Evolutionary conservation across 2,329 filamentous ascomycete species (phyloP), one percentile per base, ranked within the genome.

Genomic region (Pseudogymnoascus sp.): DNA sequence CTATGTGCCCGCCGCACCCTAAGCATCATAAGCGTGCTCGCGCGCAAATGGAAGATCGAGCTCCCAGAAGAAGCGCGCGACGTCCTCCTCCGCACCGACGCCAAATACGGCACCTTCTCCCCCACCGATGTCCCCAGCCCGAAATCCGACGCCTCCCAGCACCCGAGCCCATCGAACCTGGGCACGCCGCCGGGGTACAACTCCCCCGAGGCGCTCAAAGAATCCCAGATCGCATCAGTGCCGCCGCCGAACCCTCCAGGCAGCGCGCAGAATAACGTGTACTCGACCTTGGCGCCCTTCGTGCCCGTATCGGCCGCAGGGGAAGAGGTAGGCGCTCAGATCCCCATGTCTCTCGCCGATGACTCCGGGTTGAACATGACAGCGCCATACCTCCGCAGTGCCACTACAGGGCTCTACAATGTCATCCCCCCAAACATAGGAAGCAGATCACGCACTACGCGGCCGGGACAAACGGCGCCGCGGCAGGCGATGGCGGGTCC

Each of bases 1-100:
- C 84, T 92, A 0, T 94, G 92, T 69, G 93, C 92, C 8, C 83
- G 92, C 61, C 84, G 93, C 11, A 93, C 92, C 0, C 80, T 97
- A 5, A 85, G 86, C 64, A 96, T 97, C 58, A 80, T 99, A 45
- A 92, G 89, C 67, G 85, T 95, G 3, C 84, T 96, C 11, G 88
- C 89, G 0, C 84, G 86, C n/a, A 94, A 94, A 70, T 97, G 94
- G 92, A 88, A 87, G 16, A 88, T 96, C 45, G 86, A 91, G 62
- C 75, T 97, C 8, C 93, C 94, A 0, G 87, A 91, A 64, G 93
- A 97, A 74, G 93, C 92, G 0, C 81, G 84, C 0, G 77, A 82
- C 1, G 85, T 95, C 1, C 82, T 97, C n/a, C 80, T 85, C 58
- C 84, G 91, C 36, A 89, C 91, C 1, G 90, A 95, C 70, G 80